phyloP scores from a whole-genome alignment of 31 red algal species.

The Bonnemaisonia californica region DNA sequence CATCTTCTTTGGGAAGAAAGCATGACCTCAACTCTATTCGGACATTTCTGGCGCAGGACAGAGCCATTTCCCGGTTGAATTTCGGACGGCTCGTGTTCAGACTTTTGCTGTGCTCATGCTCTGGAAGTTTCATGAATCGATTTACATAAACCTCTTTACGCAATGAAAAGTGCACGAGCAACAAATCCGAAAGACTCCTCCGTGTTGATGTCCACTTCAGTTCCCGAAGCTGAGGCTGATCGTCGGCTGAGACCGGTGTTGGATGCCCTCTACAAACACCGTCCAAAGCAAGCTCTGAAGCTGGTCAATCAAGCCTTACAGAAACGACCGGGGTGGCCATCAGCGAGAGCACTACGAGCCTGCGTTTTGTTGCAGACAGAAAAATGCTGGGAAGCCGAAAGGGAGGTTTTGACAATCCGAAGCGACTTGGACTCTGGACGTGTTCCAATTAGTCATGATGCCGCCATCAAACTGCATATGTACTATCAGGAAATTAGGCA shows the following conservation, averaged over 20 bases:
- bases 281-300: conserved; percentile 51
- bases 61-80: too few relatives aligned
- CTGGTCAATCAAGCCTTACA: conserved; percentile 56
- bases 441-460: conserved; percentile 56
- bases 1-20: too few relatives aligned
- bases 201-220: conserved; percentile 40
- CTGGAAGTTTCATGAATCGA: too few relatives aligned
- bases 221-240: conserved; percentile 58
- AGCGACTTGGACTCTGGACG: conserved; percentile 47
- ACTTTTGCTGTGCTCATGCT: too few relatives aligned
- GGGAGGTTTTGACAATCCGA: conserved; percentile 34
- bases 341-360: conserved; percentile 54
- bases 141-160: background rate
- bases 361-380: conserved; percentile 47
- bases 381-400: conserved; percentile 2
- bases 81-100: too few relatives aligned
- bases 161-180: conserved; percentile 14
- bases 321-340: conserved; percentile 60
- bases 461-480: conserved; percentile 45
- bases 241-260: conserved; percentile 58
- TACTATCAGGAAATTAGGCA: conserved; percentile 50
- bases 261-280: conserved; percentile 48
- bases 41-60: too few relatives aligned
- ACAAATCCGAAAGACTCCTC: background rate
- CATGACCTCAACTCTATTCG: too few relatives aligned